Evolutionary conservation across 768 basidiomycete genomes (phyloP).

Genomic region (Trametes maxima): DNA sequence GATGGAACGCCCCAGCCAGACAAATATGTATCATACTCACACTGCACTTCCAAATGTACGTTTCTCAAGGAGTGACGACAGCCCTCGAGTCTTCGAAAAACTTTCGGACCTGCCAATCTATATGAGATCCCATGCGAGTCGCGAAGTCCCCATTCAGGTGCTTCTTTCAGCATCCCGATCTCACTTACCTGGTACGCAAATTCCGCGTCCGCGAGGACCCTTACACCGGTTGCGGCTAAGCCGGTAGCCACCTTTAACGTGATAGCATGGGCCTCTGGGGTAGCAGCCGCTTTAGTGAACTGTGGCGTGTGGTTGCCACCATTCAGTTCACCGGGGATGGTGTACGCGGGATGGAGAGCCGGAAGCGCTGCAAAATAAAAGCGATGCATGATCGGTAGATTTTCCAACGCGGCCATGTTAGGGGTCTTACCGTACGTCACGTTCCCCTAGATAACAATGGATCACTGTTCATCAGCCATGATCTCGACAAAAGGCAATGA

Average conservation of each 20-base stretch:
- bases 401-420: neutral
- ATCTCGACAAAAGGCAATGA: constrained; percentile 15
- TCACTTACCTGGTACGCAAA: constrained; percentile 36
- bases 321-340: constrained; percentile 68
- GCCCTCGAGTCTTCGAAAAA: constrained; percentile 9
- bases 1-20: no score
- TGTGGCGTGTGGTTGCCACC: constrained; percentile 79
- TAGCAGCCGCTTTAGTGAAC: constrained; percentile 63
- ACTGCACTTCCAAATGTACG: neutral
- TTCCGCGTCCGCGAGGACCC: constrained; percentile 55
- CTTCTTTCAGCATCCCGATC: neutral
- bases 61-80: neutral
- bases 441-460: constrained; percentile 56
- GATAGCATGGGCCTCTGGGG: constrained; percentile 60
- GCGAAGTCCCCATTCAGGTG: neutral
- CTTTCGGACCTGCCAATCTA: constrained; percentile 2
- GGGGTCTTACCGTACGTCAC: constrained; percentile 57
- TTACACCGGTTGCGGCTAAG: constrained; percentile 62
- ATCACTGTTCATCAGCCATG: constrained; percentile 3
- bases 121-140: neutral
- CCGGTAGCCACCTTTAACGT: constrained; percentile 61
- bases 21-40: no score
- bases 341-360: constrained; percentile 28
- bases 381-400: neutral
- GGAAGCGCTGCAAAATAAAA: constrained; percentile 25